Base-by-base conservation (phyloP, 495 filamentous ascomycete species). In the Aspergillus nanangensis region DNA sequence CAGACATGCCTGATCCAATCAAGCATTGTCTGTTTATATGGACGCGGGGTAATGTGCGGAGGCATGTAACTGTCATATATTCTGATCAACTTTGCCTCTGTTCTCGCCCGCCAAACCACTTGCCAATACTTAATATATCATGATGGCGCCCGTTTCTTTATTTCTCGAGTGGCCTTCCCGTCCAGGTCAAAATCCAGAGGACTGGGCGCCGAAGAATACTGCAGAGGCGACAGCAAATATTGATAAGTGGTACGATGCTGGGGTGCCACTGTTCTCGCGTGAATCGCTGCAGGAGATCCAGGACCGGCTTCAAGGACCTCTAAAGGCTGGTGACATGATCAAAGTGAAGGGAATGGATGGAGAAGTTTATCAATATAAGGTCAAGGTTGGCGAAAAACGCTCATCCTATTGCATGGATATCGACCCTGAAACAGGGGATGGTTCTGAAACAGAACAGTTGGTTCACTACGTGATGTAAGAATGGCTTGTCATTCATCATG, bases 141-240 rank as follows among this genome's bases (percentile, higher is more conserved):
- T n/a, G n/a, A n/a, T n/a, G n/a, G n/a, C n/a, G n/a, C n/a, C n/a
- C n/a, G n/a, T n/a, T n/a, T n/a, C n/a, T n/a, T n/a, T n/a, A n/a
- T n/a, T n/a, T n/a, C n/a, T n/a, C n/a, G n/a, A n/a, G n/a, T n/a
- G n/a, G n/a, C n/a, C n/a, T n/a, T n/a, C n/a, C n/a, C n/a, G n/a
- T n/a, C n/a, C n/a, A n/a, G n/a, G n/a, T n/a, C n/a, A n/a, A n/a
- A n/a, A n/a, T n/a, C n/a, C n/a, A n/a, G n/a, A n/a, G n/a, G n/a
- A n/a, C n/a, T n/a, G n/a, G n/a, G n/a, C n/a, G n/a, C n/a, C n/a
- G n/a, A n/a, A n/a, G n/a, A n/a, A n/a, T n/a, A n/a, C n/a, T n/a
- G n/a, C n/a, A n/a, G n/a, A n/a, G n/a, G 41, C 48, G 24, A 31
- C n/a, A 17, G 27, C 48, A 15, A 45, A 46, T 18, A 45, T 52